Conservation (phyloP, 2,329 filamentous ascomycete species). For the Claviceps digitariae region DNA sequence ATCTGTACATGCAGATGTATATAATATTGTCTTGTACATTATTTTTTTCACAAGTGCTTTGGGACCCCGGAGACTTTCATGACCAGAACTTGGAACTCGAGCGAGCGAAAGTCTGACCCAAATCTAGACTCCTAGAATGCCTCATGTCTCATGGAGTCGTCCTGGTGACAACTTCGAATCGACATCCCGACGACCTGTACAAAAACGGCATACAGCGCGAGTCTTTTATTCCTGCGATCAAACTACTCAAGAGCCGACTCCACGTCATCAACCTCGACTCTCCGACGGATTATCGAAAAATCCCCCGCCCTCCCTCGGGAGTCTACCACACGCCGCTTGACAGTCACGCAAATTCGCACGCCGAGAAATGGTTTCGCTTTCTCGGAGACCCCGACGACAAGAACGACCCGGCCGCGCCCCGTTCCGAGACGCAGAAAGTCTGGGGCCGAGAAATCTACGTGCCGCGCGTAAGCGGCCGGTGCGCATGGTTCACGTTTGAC, state of each 20-base stretch:
- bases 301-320: conserved; percentile 79
- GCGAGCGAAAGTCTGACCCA: not conserved
- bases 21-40: too few relatives aligned
- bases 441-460: conserved; percentile 89
- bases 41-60: not conserved
- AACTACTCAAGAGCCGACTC: conserved; percentile 71
- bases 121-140: conserved; percentile 59
- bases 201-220: conserved; percentile 96
- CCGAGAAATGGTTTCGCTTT: conserved; percentile 91
- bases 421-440: conserved; percentile 65
- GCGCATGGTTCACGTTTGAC: conserved; percentile 84
- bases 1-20: too few relatives aligned
- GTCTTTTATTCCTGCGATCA: conserved; percentile 90
- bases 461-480: conserved; percentile 73
- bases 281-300: conserved; percentile 92
- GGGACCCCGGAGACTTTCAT: not conserved
- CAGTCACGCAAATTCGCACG: conserved; percentile 61
- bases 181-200: conserved; percentile 93
- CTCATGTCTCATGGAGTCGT: conserved; percentile 97
- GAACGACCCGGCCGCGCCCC: conserved; percentile 34
- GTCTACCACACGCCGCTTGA: conserved; percentile 90
- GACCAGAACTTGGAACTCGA: not conserved
- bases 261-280: conserved; percentile 92
- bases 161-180: conserved; percentile 87
- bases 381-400: conserved; percentile 69